Conservation (phyloP, 352 stramenopile genomes). For the Phytophthora brassicae region DNA sequence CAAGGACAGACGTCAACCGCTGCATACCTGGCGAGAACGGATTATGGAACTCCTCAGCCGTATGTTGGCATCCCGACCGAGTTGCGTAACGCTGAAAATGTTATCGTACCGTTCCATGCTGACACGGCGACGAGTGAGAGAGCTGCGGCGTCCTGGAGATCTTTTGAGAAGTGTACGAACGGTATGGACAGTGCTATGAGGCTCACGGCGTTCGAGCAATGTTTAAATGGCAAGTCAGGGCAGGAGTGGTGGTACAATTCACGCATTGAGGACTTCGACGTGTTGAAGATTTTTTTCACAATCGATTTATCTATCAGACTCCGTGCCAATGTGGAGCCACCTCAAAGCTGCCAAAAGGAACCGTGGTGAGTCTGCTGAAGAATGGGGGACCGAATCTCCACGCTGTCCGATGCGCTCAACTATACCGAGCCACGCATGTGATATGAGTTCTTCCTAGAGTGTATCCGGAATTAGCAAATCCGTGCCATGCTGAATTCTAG, state of each 20-base stretch:
- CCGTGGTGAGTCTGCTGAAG: background rate
- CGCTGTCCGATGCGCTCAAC: background rate
- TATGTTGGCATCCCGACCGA: background rate
- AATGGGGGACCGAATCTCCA: background rate
- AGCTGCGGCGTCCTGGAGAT: background rate
- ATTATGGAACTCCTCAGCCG: no score
- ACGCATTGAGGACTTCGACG: background rate
- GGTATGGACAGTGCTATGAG: background rate
- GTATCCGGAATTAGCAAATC: background rate
- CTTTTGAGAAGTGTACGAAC: slow-evolving; percentile 6
- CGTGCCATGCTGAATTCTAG: background rate
- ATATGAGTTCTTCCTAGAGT: slow-evolving; percentile 4
- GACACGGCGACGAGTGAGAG: background rate
- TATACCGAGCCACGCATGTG: slow-evolving; percentile 8
- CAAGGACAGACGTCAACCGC: no score
- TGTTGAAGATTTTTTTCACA: background rate
- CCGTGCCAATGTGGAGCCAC: background rate
- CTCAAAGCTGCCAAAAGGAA: background rate
- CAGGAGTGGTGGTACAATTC: slow-evolving; percentile 10
- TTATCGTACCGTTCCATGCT: slow-evolving; percentile 3
- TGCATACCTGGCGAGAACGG: no score
- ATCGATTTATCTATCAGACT: slow-evolving; percentile 5
- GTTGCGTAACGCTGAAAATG: background rate
- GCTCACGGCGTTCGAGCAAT: background rate
- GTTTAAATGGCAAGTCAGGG: background rate